A percentile compares a stretch with the other conserved stretches of the same genome.
Evolutionary conservation across 2,329 filamentous ascomycete species (phyloP).

Genomic region (Zymoseptoria passerinii): DNA sequence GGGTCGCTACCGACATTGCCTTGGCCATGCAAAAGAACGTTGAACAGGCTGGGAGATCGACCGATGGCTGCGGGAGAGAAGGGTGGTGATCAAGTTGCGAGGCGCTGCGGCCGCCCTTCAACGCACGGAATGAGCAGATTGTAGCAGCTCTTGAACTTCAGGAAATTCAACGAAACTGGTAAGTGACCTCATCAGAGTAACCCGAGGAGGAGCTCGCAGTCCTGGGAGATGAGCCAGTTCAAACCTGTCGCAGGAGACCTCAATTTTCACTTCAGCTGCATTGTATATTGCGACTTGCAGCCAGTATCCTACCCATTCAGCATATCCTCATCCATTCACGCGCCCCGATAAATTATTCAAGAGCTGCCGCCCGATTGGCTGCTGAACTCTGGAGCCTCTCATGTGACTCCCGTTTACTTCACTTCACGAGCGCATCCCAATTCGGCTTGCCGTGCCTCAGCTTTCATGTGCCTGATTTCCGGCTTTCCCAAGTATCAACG

Average conservation of each 20-base stretch:
- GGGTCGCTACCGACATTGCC: background rate
- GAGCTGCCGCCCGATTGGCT: too few species aligned
- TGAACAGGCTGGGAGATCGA: background rate
- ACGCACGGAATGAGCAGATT: background rate
- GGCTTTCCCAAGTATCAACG: too few species aligned
- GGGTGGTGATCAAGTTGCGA: background rate
- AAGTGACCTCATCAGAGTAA: background rate
- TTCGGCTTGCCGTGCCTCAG: too few species aligned
- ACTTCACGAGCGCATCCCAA: too few species aligned
- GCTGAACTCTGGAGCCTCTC: too few species aligned
- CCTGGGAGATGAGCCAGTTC: background rate
- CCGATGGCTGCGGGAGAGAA: background rate
- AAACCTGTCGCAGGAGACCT: background rate
- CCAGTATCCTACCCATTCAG: background rate
- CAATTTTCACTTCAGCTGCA: background rate
- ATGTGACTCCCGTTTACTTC: too few species aligned
- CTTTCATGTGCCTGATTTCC: too few species aligned
- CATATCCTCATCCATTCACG: background rate
- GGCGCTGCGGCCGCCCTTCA: too few species aligned
- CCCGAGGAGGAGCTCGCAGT: background rate
- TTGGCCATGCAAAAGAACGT: background rate
- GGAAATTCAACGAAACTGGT: too few species aligned
- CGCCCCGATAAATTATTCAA: too few species aligned
- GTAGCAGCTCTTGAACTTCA: background rate
- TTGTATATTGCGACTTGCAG: background rate